Evolutionary conservation across 2,329 filamentous ascomycete species (phyloP), one percentile per base, ranked within the genome.

Genomic region (Geosmithia putterillii): DNA sequence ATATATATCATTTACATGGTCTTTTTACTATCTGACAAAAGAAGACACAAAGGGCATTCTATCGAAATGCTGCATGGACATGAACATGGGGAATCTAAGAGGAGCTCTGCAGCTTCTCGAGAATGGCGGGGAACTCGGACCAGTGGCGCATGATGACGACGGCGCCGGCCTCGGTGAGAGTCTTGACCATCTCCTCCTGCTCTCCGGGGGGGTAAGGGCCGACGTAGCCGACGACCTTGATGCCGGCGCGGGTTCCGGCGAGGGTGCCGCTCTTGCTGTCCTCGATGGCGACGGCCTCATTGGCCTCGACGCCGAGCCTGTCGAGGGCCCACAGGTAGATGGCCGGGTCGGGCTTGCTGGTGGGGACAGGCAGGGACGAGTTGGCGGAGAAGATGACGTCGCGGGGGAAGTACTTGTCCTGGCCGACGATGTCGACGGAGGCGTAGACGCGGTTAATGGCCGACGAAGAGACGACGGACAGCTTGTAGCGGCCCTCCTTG

Each of bases 331-430:
- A 74, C 50, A 87, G 65, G 69, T 95, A 95, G 64, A 95, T 83
- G 51, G 86, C 85, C 17, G 89, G 88, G 64, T 94, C 85, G 15
- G 88, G 88, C 75, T 95, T 95, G 63, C 79, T 85, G 44, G 86
- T 89, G n/a, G 88, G 88, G 56, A 70, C 77, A 45, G 76, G 69
- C 52, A 95, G 74, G 46, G 81, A 86, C 25, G 81, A 86, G 45
- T 86, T 86, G 44, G 88, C 88, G 38, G 81, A 86, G 74, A 84
- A 95, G 59, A 94, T 73, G 52, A 79, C 73, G 52, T 86, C 74
- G 22, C 72, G 65, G n/a, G 69, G 67, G 68, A 95, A 94, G 73
- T 79, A 94, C 64, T 82, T 79, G 62, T 80, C 80, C 61, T 90
- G 83, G 48, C 74, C 78, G 47, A 86, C 83, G 68, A 87, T 89